Evolutionary conservation across 2,329 filamentous ascomycete genomes (phyloP).

Genomic region (Talaromyces sp.): DNA sequence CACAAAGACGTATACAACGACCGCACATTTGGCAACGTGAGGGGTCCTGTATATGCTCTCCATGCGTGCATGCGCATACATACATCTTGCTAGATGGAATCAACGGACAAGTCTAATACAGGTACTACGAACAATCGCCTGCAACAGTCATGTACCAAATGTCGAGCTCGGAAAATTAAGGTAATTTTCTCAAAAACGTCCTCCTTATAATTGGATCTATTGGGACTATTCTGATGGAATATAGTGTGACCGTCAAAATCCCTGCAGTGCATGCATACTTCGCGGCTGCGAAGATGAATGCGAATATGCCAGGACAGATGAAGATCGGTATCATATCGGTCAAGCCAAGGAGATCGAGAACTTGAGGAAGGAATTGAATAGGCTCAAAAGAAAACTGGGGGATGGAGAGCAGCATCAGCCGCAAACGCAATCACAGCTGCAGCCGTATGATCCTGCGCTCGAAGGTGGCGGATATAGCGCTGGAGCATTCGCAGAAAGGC

Average conservation of each 20-base stretch:
- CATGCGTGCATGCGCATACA: neutral
- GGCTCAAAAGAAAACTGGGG: slow-evolving; percentile 13
- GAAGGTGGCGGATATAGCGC: neutral
- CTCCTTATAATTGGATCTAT: neutral
- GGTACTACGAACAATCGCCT: slow-evolving; percentile 23
- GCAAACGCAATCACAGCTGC: neutral
- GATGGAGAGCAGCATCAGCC: slow-evolving; percentile 2
- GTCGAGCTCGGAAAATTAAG: slow-evolving; percentile 31
- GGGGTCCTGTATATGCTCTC: neutral
- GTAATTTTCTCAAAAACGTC: slow-evolving; percentile 15
- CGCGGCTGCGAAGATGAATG: slow-evolving; percentile 30
- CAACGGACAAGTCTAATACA: neutral
- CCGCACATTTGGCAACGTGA: neutral
- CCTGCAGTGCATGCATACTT: slow-evolving; percentile 27
- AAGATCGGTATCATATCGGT: slow-evolving; percentile 64
- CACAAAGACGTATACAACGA: neutral
- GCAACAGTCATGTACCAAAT: slow-evolving; percentile 30
- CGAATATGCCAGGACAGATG: slow-evolving; percentile 34
- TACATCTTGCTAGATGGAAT: slow-evolving; percentile 1
- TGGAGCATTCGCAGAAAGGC: neutral
- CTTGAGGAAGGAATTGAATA: slow-evolving; percentile 26
- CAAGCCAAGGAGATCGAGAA: slow-evolving; percentile 43
- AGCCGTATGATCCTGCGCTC: no score
- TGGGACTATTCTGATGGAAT: neutral
- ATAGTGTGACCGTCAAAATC: slow-evolving; percentile 30